Percentiles rank a stretch among this genome's conserved stretches.
These are phyloP conservation scores for Colletotrichum limetticola DNA, from an alignment of 2,329 filamentous ascomycete genomes.

Conservation along the genomic window DNA sequence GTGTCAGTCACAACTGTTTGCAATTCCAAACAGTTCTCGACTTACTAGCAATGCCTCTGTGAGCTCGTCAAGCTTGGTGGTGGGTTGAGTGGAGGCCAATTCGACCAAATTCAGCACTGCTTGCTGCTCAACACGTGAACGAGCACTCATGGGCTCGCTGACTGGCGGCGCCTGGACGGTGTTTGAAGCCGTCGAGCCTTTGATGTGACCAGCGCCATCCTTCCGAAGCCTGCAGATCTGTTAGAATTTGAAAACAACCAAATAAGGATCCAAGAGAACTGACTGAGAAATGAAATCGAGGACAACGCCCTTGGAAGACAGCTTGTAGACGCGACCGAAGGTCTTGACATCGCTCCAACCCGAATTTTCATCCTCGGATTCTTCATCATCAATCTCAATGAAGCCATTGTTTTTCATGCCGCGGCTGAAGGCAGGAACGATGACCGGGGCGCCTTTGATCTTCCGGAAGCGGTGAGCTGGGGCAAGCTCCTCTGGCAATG, in stretches of 20 bases:
- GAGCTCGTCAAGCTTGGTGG: slow-evolving; percentile 63
- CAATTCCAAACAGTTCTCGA: slow-evolving; percentile 36
- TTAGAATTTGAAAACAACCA: slow-evolving; percentile 27
- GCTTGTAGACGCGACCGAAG: slow-evolving; percentile 72
- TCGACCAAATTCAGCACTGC: slow-evolving; percentile 72
- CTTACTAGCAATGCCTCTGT: slow-evolving; percentile 72
- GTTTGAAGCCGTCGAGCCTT: slow-evolving; percentile 37
- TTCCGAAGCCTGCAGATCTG: slow-evolving; percentile 45
- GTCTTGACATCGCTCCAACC: slow-evolving; percentile 68
- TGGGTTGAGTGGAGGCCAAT: slow-evolving; percentile 59
- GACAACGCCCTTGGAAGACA: slow-evolving; percentile 73
- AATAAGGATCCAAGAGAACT: slow-evolving; percentile 41
- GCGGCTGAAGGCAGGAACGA: slow-evolving; percentile 66
- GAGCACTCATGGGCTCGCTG: slow-evolving; percentile 49
- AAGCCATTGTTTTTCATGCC: slow-evolving; percentile 78
- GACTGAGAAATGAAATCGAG: slow-evolving; percentile 78
- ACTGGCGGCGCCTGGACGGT: slow-evolving; percentile 32
- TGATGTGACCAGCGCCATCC: slow-evolving; percentile 51
- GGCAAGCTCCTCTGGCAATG: slow-evolving; percentile 65
- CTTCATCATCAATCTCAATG: slow-evolving; percentile 75
- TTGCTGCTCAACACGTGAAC: slow-evolving; percentile 71
- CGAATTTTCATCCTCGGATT: slow-evolving; percentile 64
- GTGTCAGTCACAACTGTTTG: slow-evolving; percentile 33
- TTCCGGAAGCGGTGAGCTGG: slow-evolving; percentile 72
- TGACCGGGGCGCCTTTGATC: slow-evolving; percentile 63